Conservation (phyloP, 495 filamentous ascomycete genomes). For the Podospora appendiculata region DNA sequence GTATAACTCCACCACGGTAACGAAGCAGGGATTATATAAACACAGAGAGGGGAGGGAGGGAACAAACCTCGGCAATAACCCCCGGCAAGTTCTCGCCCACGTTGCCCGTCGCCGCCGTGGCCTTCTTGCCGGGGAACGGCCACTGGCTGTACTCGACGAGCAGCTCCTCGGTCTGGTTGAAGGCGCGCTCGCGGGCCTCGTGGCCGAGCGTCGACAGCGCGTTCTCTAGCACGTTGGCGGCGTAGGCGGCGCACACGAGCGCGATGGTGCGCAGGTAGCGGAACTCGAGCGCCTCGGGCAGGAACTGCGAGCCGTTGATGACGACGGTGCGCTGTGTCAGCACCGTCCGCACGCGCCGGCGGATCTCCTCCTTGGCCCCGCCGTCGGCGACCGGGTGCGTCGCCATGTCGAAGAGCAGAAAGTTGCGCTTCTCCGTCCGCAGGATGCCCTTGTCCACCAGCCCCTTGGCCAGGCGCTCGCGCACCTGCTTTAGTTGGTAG, state of each 20-base stretch:
- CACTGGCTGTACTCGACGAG: conserved; percentile 93
- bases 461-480: conserved; percentile 95
- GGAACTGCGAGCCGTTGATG: conserved; percentile 69
- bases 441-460: conserved; percentile 98
- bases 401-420: conserved; percentile 98
- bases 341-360: conserved; percentile 82
- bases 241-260: conserved; percentile 97
- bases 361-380: conserved; percentile 95
- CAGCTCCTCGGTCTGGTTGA: conserved; percentile 93
- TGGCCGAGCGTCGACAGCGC: conserved; percentile 90
- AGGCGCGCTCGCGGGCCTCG: conserved; percentile 86
- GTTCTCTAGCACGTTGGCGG: conserved; percentile 96
- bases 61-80: conserved; percentile 61
- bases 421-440: conserved; percentile 97
- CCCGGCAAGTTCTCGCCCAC: conserved; percentile 93
- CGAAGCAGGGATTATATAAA: neutral
- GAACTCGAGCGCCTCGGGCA: conserved; percentile 91
- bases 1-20: no score
- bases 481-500: conserved; percentile 98
- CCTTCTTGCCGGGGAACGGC: conserved; percentile 72
- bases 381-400: conserved; percentile 97
- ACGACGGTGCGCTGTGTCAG: conserved; percentile 93
- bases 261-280: conserved; percentile 82
- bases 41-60: neutral
- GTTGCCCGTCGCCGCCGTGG: conserved; percentile 46